Base-by-base conservation (phyloP, 1,139 yeast species). In the Insectozyma bohioensis region DNA sequence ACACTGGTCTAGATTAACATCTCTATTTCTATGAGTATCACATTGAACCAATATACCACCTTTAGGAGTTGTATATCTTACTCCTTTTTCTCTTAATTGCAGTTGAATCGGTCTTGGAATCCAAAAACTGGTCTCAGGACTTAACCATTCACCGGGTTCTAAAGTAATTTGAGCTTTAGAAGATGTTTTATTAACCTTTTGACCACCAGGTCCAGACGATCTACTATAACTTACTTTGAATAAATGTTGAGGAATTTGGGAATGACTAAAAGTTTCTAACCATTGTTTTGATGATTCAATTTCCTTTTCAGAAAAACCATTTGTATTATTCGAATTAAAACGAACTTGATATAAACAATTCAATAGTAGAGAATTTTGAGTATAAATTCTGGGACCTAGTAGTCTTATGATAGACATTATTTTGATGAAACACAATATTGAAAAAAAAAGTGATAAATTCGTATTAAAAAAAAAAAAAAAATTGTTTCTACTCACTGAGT, bases 151-250 rank as follows among this genome's bases (percentile, higher is more conserved):
- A 2, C 61, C 56, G 0, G 67, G 54, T 4, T 56, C 52, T 41
- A 86, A 51, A 3, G 77, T 63, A 9, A 90, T 56, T 0, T 92
- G 78, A 3, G 94, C 95, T 49, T 88, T 88, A 3, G 92, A 77
- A 10, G 80, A 79, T 0, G 87, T 75, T 42, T 87, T 90, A 55
- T 90, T 90, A 11, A 90, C 97, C 51, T 90, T 85, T 48, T 90
- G 97, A 0, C 97, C 97, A 0, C 97, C 97, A 0, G 96, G 90
- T 0, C 97, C 97, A 9, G 95, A 82, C 0, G 95, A 75, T 40
- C 95, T 61, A 33, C 86, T 77, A 55, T 66, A 88, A 0, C 77
- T 54, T 2, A 80, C 58, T 1, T 63, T 59, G 48, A 85, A 85
- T 13, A 62, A 49, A 19, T 57, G 50, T 8, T 59, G 52, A 0